These are phyloP conservation scores for Silene uniflora DNA, from an alignment of 148 eudicot species.

Conservation along the genomic window DNA sequence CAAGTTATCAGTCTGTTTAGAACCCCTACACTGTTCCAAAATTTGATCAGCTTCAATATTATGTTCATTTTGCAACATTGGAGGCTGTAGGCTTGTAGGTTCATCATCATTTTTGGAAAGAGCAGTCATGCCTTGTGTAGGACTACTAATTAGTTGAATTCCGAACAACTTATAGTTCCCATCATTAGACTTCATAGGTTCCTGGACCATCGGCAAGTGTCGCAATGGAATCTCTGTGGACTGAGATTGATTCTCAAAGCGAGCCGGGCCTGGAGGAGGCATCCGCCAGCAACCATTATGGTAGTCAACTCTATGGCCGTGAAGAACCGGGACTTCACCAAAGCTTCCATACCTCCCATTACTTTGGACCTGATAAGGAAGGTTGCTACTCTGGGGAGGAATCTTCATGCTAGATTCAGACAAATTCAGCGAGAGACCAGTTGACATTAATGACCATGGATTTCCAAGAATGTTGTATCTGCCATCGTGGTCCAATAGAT, in stretches of 20 bases:
- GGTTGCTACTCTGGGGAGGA: constrained; percentile 37
- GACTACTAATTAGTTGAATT: constrained; percentile 51
- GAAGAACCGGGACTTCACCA: constrained; percentile 37
- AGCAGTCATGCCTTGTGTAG: constrained; percentile 31
- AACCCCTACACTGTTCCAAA: constrained; percentile 44
- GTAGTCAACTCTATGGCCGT: constrained; percentile 45
- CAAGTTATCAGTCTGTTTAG: constrained; percentile 37
- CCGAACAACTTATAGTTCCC: constrained; percentile 87
- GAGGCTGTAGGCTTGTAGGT: constrained; percentile 30
- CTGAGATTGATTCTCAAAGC: constrained; percentile 41
- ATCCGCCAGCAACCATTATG: constrained; percentile 58
- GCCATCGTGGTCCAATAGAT: constrained; percentile 48
- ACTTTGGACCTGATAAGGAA: constrained; percentile 46
- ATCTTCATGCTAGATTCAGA: constrained; percentile 47
- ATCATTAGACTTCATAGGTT: constrained; percentile 49
- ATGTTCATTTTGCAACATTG: constrained; percentile 30
- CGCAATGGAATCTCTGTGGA: constrained; percentile 46
- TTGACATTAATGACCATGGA: constrained; percentile 47
- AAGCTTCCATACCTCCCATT: constrained; percentile 53
- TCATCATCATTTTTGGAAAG: constrained; percentile 28
- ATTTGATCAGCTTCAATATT: constrained; percentile 42
- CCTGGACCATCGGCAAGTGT: constrained; percentile 29
- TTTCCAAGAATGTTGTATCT: constrained; percentile 43
- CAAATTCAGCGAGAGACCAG: constrained; percentile 69
- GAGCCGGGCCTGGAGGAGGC: constrained; percentile 55